Base-by-base conservation (phyloP, 1,284 basidiomycete genomes). In the Austropuccinia psidii region DNA sequence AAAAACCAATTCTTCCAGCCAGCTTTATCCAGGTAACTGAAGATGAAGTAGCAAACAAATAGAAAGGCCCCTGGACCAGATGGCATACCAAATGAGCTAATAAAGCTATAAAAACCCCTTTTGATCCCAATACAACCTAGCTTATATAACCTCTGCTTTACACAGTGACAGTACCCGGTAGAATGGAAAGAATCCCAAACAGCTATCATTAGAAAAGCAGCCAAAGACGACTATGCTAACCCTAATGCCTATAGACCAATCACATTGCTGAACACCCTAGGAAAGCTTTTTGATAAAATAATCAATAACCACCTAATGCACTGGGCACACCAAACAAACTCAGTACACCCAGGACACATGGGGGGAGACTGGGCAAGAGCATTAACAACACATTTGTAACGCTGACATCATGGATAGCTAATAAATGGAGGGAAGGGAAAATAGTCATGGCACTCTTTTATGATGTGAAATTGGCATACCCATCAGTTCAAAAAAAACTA, bases 241-340 rank as follows among this genome's bases (percentile, higher is more conserved):
- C 49, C 65, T 1, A 45, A 45, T 4, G 65, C 65, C 13, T 67
- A 67, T 21, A 0, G 33, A n/a, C 65, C 65, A 7, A 67, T 67
- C 9, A 33, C 64, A 8, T 19, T 67, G 3, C 35, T 67, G 1
- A 49, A 49, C 33, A 52, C 47, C 11, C 1, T 67, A 19, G 64
- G 64, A 0, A 67, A 72, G 47, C 9, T 72, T 3, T 54, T 72
- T 27, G 69, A 72, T 35, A 60, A 55, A 15, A n/a, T 69, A 2
- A n/a, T 69, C 2, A 69, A 43, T 43, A 41, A 69, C 8, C 13
- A 33, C 1, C 52, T 69, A 7, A 57, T 41, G 4, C 27, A 39
- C 27, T 69, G 33, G 54, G 33, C 31, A 8, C 37, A 69, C 5
- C 17, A 50, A 2, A 47, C 37, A 2, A 21, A 58, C 27, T 5